Evolutionary conservation across 2,329 filamentous ascomycete genomes (phyloP), one percentile per base, ranked within the genome.

Genomic region (Colletotrichum higginsianum): DNA sequence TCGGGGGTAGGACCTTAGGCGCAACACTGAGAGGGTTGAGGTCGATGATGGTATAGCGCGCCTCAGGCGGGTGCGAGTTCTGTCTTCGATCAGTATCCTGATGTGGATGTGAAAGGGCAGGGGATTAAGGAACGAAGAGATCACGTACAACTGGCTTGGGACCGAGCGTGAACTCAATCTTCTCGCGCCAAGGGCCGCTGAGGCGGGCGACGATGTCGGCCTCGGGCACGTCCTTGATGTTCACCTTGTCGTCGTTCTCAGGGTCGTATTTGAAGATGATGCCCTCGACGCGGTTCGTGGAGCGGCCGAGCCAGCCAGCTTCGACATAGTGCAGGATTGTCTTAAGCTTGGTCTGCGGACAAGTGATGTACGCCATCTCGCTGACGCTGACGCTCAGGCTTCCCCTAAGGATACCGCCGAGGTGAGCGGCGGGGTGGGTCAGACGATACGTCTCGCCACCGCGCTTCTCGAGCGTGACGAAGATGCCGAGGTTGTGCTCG

Each of bases 401-500:
- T 30, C 96, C 96, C 75, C 95, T 89, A 56, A 99, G 84, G 64
- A 99, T 86, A 21, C 96, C 96, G 38, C 95, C 95, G 1, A 99
- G 86, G 79, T 97, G 94, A 8, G 96, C 96, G n/a, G 94, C 91
- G 4, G 96, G 96, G 82, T 99, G 96, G 6, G 93, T 98, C 73
- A 99, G 89, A 79, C 97, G 95, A 82, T 99, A 99, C 73, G 95
- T 93, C 84, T 99, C 96, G 78, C 96, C 89, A 76, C 92, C 90
- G 64, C 93, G 88, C 74, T 91, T 92, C 77, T 94, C 90, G 35
- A 98, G 84, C 12, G 90, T 95, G 80, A 99, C 92, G 83, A 98
- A 99, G 77, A 99, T 98, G 75, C 96, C 96, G 75, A 97, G 87
- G 81, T 99, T 99, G 84, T 97, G 94, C 79, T 95, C 92, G 74